Evolutionary conservation across 257 asterid species (phyloP), one percentile per base, ranked within the genome.

Genomic region (Solanum etuberosum): DNA sequence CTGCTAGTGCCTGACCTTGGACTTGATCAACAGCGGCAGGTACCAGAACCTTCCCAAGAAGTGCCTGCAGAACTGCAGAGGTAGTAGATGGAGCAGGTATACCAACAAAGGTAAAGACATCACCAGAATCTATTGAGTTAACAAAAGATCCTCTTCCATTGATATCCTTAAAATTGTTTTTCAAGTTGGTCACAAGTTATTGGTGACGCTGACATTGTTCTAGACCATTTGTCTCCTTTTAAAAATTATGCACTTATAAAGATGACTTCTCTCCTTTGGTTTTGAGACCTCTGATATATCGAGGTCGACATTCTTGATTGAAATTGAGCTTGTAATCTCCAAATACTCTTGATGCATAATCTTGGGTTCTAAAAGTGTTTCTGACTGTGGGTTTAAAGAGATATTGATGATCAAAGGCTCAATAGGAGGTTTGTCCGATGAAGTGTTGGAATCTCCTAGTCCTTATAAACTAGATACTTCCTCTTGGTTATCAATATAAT

Each of bases 1-100:
- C 98, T 87, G 98, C 91, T 43, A 94, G 87, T 71, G 95, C 97
- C 90, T 93, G 98, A 89, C 92, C 92, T 72, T 97, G 99, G 88
- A 93, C 96, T 90, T 94, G 97, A 95, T 97, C 98, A 72, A 93
- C 90, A 86, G 27, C 27, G 6, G 67, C 67, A 57, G 67, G 67
- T 57, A 57, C 67, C 27, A 21, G 67, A 57, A 21, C 13, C 67
- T 21, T 21, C 67, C 67, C 1, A 57, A 13, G 67, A 57, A 21
- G 27, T 57, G 67, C 27, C 27, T 57, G 27, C 67, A 54, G 63
- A 54, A 54, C 63, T 18, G 63, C 63, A 57, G 67, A 57, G 67
- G 27, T 57, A 57, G 67, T 57, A 57, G 67, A 8, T 57, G 67
- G 67, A 57, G 67, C 67, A 57, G 67, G 27, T 21, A 57, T 57